Percentiles rank a stretch among this genome's conserved stretches.
Evolutionary conservation across 2,329 filamentous ascomycete species (phyloP).

Genomic region (Phoma herbarum): DNA sequence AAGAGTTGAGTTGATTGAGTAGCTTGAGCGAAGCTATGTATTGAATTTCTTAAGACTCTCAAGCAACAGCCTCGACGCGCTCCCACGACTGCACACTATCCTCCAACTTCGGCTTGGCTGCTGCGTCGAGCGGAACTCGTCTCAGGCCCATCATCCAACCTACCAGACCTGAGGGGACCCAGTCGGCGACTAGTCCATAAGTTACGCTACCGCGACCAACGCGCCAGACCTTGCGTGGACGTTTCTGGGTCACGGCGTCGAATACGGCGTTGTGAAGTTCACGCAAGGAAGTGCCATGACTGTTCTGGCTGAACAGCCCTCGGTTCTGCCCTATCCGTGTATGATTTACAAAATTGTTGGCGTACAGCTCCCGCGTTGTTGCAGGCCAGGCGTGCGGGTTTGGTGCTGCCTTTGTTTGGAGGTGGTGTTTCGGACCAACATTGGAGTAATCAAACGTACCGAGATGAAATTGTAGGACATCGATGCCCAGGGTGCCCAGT

Average conservation of each 20-base stretch:
- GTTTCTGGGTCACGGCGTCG: conserved; percentile 78
- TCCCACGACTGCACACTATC: conserved; percentile 59
- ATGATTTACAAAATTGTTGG: conserved; percentile 50
- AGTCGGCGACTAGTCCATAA: conserved; percentile 85
- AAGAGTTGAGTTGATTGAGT: not conserved
- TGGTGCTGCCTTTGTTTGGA: conserved; percentile 46
- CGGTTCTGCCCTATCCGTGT: conserved; percentile 56
- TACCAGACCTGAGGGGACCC: conserved; percentile 79
- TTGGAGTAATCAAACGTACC: conserved; percentile 87
- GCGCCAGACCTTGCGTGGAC: conserved; percentile 70
- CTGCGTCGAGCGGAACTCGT: conserved; percentile 55
- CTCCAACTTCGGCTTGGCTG: conserved; percentile 51
- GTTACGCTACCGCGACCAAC: conserved; percentile 85
- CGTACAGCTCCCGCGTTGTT: conserved; percentile 48
- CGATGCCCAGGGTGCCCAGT: conserved; percentile 76
- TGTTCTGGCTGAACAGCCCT: conserved; percentile 60
- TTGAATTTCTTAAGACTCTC: not conserved
- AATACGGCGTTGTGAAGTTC: conserved; percentile 88
- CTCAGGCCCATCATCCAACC: conserved; percentile 91
- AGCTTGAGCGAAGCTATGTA: not conserved
- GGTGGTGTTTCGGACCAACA: conserved; percentile 58
- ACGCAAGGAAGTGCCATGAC: conserved; percentile 74
- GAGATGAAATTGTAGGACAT: conserved; percentile 86
- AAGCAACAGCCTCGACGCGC: conserved; percentile 29
- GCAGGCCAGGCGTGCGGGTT: conserved; percentile 51